Evolutionary conservation across 177 flowering plant species (phyloP), one percentile per base, ranked within the genome.

Genomic region (Vitis hybrid): DNA sequence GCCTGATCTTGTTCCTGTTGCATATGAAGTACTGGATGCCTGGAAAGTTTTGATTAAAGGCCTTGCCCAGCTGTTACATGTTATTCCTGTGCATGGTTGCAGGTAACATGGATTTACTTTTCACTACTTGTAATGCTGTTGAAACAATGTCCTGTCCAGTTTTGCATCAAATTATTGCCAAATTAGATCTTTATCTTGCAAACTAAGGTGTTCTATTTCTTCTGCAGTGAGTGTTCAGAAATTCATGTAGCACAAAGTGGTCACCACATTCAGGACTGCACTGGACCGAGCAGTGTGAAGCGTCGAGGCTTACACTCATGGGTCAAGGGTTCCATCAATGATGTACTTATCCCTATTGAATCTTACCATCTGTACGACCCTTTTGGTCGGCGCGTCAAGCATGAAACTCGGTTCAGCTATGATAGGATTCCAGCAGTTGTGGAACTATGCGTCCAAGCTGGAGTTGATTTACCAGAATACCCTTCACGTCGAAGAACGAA

Each of bases 381-480:
- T 18, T 93, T 87, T 84, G 98, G 99, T 39, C 79, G 79, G 15
- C 92, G 99, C 49, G 75, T 95, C 61, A 88, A 77, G 77, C 98
- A 95, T 68, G 94, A 95, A 56, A 87, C 88, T 13, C 79, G 97
- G 58, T 93, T 93, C 45, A 73, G 82, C 71, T 91, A 91, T 71
- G 96, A 95, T 65, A 80, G 98, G 76, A 89, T 95, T 73, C 99
- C 99, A 16, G 98, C 97, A n/a, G 78, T 93, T 26, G 93, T 93
- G 39, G 98, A 95, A 82, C 88, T 95, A 11, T 91, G 99, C 81
- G 87, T 93, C 76, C 99, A 94, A 85, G 99, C 98, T 22, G 98
- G 98, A 19, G 94, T 92, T 45, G 95, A 92, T 31, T 55, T 94
- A 64, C 94, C 91, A 26, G 95, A 82, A 70, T 94, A 87, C 66